phyloP scores from a whole-genome alignment of 305 asterid genomes.

The Fraxinus greggii region DNA sequence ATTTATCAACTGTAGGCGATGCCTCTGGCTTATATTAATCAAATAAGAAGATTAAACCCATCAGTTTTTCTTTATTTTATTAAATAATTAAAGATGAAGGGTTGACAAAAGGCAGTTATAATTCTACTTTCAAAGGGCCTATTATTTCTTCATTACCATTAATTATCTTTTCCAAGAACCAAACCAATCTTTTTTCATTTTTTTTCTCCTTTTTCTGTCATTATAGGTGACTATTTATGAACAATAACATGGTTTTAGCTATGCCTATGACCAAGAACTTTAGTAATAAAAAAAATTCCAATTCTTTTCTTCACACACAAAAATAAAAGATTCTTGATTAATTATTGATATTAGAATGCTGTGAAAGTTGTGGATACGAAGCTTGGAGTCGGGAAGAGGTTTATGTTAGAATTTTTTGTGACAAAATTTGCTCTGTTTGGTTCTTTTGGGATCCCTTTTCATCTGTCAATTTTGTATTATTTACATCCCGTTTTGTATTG shows the following conservation, averaged over 20 bases:
- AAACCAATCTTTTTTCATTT: not conserved
- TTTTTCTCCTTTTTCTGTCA: not conserved
- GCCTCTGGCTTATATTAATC: not conserved
- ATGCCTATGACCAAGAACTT: not conserved
- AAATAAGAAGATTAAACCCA: not conserved
- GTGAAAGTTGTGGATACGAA: constrained; percentile 37
- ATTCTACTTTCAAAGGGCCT: not conserved
- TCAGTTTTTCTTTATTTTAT: not conserved
- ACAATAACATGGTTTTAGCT: not conserved
- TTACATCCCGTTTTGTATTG: not conserved
- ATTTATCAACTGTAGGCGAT: not conserved
- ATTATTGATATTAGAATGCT: not conserved
- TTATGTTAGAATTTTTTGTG: constrained; percentile 35
- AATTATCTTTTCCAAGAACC: not conserved
- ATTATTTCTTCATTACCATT: not conserved
- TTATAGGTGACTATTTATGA: not conserved
- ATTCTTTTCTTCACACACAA: not conserved
- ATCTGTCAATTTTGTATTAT: not conserved
- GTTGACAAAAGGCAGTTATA: not conserved
- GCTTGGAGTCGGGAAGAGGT: constrained; percentile 28
- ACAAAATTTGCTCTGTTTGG: constrained; percentile 38
- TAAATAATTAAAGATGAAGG: not conserved
- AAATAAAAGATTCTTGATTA: not conserved
- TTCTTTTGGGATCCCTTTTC: constrained; percentile 40
- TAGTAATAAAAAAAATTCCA: not conserved